Base-by-base conservation (phyloP, 306 rosid genomes). In the Ochetophila trinervis region DNA sequence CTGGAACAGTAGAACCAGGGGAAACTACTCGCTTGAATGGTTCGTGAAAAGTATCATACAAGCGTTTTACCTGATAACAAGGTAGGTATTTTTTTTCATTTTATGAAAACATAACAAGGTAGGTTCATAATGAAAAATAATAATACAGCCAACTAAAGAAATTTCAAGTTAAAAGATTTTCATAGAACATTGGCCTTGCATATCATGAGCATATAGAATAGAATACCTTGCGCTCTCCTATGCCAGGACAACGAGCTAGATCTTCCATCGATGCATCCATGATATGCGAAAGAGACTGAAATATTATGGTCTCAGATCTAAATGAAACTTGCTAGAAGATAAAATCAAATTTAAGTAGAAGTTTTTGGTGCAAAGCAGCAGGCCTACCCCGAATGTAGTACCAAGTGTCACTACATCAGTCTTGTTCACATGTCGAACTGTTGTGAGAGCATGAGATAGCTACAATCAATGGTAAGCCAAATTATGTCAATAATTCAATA, bases 231-330 rank as follows among this genome's bases (percentile, higher is more conserved):
- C 96, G 91, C 80, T 93, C 98, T 86, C 98, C 97, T 61, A 93
- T 93, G 60, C 97, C 98, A 66, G 98, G 98, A 74, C 98, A 93
- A 56, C 98, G 96, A 65, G 98, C 98, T 69, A 89, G 88, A 79
- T 93, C 98, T 80, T 93, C 98, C 96, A 93, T 93, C 35, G 97
- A 93, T 74, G 86, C 97, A 75, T 88, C 94, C 94, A 93, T 93
- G 68, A 90, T 79, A 80, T 93, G 83, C 51, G 98, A 84, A 50
- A 93, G 85, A 77, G 98, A 79, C 98, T 93, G 83, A 76, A 83
- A 79, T 23, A 53, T 56, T 62, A 80, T 30, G 69, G 47, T 66
- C 30, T 14, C 72, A 23, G 16, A 68, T 77, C 34, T 12, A 52
- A 58, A 61, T 60, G 54, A 62, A 48, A 53, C 44, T 4, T n/a